Conservation (phyloP, 1,139 yeast species). For the Sugiyamaella pinicola region DNA sequence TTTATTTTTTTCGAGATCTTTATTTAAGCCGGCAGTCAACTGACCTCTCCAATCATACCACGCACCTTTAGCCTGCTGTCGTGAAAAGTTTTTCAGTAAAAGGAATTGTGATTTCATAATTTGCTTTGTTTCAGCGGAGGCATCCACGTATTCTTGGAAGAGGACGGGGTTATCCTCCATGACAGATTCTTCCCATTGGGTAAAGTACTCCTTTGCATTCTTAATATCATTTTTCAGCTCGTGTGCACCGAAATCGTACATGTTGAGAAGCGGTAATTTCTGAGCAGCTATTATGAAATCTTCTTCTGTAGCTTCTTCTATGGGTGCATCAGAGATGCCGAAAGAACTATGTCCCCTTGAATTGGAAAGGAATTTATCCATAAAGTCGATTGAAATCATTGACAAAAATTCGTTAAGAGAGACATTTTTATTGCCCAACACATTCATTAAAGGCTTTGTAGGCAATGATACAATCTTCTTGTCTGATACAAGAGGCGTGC, state of each 20-base stretch:
- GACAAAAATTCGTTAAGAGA: conserved; percentile 38
- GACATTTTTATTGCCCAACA: conserved; percentile 24
- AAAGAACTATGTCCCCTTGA: conserved; percentile 37
- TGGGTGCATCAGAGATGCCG: conserved; percentile 29
- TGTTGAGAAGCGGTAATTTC: conserved; percentile 39
- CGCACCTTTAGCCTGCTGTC: conserved; percentile 53
- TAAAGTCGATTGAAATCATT: conserved; percentile 39
- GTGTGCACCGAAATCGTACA: conserved; percentile 47
- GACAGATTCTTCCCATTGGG: conserved; percentile 50
- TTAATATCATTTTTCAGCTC: conserved; percentile 55
- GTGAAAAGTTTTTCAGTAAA: conserved; percentile 52
- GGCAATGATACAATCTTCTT: neutral
- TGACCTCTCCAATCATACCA: conserved; percentile 65
- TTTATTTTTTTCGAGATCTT: conserved; percentile 44
- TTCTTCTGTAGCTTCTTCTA: conserved; percentile 30
- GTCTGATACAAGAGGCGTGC: neutral
- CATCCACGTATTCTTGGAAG: conserved; percentile 51
- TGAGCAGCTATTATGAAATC: conserved; percentile 37
- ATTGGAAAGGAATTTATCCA: conserved; percentile 40
- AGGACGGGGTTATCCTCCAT: conserved; percentile 52
- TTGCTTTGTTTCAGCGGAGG: conserved; percentile 45
- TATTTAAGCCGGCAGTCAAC: conserved; percentile 48
- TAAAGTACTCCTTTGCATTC: conserved; percentile 49
- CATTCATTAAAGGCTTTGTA: neutral
- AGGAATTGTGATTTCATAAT: conserved; percentile 52